Evolutionary conservation across 2,329 filamentous ascomycete species (phyloP), one percentile per base, ranked within the genome.

Genomic region (Aspergillus melleus): DNA sequence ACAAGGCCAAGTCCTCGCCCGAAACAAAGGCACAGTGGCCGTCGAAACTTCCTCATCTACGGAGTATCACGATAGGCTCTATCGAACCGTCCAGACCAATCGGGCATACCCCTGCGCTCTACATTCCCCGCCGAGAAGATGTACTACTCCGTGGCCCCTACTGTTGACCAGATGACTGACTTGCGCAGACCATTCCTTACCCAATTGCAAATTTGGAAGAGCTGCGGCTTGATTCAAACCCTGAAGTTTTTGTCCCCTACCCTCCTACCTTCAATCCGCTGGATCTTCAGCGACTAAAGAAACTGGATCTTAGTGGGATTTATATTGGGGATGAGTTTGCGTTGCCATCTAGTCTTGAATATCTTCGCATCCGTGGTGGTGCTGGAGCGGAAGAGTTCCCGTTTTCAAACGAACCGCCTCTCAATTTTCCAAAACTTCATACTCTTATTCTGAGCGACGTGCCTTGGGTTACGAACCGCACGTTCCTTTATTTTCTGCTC

Each of bases 171-270:
- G 4, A 16, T 56, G 32, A 49, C 50, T 50, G 53, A 57, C n/a
- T 55, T 11, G 20, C 50, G 2, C 36, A 69, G 60, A 55, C 60
- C 22, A 50, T 58, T 46, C 52, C 63, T 1, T 67, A 64, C 22
- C 36, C 59, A 9, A 59, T 71, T 47, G 68, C 71, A 4, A 74
- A 74, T 30, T 64, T 77, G 4, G 70, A 74, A 61, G 73, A 75
- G 47, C 51, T 77, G 1, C 63, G 70, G 19, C 65, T 77, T 3
- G 58, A 68, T 52, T 74, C 68, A 50, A 60, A 71, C n/a, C 68
- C 70, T 5, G 59, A 63, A 16, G 54, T 65, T 12, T 64, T 62
- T 46, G 54, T 62, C 5, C 56, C 60, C 24, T 69, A 66, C 54
- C 58, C 52, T 26, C 65, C 66, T 4, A 58, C 54, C 22, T 63